These are phyloP conservation scores for Hygrocybe punicea DNA, from an alignment of 768 basidiomycete species.

Conservation along the genomic window DNA sequence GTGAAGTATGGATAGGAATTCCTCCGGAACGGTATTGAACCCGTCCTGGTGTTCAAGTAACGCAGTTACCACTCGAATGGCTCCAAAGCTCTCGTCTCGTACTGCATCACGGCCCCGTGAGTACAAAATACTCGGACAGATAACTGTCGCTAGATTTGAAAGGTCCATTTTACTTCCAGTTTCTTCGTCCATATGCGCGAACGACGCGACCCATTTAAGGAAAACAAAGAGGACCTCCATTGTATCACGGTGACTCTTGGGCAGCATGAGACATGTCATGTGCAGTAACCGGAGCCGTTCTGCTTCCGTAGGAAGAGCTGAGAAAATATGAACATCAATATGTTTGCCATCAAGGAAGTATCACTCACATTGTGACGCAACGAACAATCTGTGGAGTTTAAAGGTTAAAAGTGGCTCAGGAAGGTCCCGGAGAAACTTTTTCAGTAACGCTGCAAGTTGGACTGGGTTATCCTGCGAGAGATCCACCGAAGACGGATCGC, in stretches of 20 bases:
- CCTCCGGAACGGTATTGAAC: conserved; percentile 90
- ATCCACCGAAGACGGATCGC: conserved; percentile 90
- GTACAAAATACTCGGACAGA: conserved; percentile 96
- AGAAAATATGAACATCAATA: not conserved
- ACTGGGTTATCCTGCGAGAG: conserved; percentile 93
- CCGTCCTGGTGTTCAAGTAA: conserved; percentile 93
- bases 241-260: conserved; percentile 93
- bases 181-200: conserved; percentile 95
- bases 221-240: conserved; percentile 98
- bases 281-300: conserved; percentile 85
- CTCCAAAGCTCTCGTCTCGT: conserved; percentile 89
- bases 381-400: conserved; percentile 85
- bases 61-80: conserved; percentile 80
- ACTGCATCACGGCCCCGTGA: conserved; percentile 80
- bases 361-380: conserved; percentile 80
- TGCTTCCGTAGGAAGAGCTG: conserved; percentile 67
- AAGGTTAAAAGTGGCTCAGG: conserved; percentile 96
- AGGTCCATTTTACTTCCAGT: conserved; percentile 99
- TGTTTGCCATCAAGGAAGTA: conserved; percentile 4
- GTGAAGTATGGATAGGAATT: conserved; percentile 79
- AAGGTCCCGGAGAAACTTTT: conserved; percentile 94
- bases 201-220: conserved; percentile 98
- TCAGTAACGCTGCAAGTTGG: conserved; percentile 92
- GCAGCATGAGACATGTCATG: conserved; percentile 79
- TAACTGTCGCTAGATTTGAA: conserved; percentile 91